Conservation (phyloP, 2,329 filamentous ascomycete species). For the Sporothrix globosa region DNA sequence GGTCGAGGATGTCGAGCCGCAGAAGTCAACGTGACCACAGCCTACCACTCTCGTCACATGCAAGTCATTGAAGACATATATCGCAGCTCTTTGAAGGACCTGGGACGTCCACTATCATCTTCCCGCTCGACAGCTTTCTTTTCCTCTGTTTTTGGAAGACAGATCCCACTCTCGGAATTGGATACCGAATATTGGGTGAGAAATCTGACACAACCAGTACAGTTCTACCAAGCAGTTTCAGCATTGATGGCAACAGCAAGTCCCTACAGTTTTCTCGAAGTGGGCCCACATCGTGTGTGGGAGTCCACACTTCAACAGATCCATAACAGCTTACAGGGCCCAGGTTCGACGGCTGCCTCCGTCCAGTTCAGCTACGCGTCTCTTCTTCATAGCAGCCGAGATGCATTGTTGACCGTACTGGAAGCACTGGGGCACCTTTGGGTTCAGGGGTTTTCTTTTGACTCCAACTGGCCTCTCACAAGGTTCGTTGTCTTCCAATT, state of each 20-base stretch:
- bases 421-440: slow-evolving; percentile 33
- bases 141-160: slow-evolving; percentile 39
- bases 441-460: slow-evolving; percentile 27
- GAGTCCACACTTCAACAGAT: slow-evolving; percentile 33
- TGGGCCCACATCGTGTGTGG: slow-evolving; percentile 36
- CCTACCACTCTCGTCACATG: slow-evolving; percentile 44
- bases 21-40: slow-evolving; percentile 38
- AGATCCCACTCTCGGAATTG: slow-evolving; percentile 22
- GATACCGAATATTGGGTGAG: slow-evolving; percentile 43
- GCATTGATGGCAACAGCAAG: slow-evolving; percentile 32
- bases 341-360: background rate
- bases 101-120: background rate
- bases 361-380: slow-evolving; percentile 32
- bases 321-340: background rate
- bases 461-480: slow-evolving; percentile 29
- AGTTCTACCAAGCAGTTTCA: slow-evolving; percentile 41
- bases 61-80: slow-evolving; percentile 36
- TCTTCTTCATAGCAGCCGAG: slow-evolving; percentile 24
- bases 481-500: background rate
- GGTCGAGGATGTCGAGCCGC: slow-evolving; percentile 23
- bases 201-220: slow-evolving; percentile 44
- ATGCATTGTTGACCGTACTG: slow-evolving; percentile 31
- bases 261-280: slow-evolving; percentile 34
- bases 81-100: slow-evolving; percentile 17
- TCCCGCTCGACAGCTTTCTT: slow-evolving; percentile 25